Base-by-base conservation (phyloP, 1,284 basidiomycete genomes). In the Schizophyllum amplum region DNA sequence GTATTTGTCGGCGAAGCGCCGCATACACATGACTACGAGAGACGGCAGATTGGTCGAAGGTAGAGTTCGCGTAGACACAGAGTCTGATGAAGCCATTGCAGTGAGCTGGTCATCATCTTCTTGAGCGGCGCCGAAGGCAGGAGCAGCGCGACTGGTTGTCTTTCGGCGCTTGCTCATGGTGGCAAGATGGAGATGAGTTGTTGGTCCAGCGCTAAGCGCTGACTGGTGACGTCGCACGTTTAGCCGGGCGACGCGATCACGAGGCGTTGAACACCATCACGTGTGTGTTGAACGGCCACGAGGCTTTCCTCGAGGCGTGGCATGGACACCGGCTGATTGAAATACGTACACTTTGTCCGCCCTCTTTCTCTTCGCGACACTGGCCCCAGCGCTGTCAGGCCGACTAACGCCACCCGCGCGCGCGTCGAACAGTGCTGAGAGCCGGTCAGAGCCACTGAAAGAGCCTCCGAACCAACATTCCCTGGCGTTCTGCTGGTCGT, bases 11-110 rank as follows among this genome's bases (percentile, higher is more conserved):
- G 76, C 81, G 61, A 87, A 84, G 3, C 72, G 66, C 20, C 77
- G 75, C 5, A 76, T 74, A 61, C 81, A 84, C 23, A 84, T 62
- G 0, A 72, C 71, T 4, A 74, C 67, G n/a, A 86, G 67, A 0
- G 79, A 61, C 0, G 77, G 78, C 7, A 81, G 62, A 17, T 63
- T 60, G 6, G 62, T 64, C 13, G 57, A 61, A 2, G 70, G 68
- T 21, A 79, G 57, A 15, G 50, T 56, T 4, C 84, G 76, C 15
- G 68, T 74, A 4, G 82, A 84, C 52, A 78, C 71, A 1, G 76
- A 77, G 17, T 78, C 73, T 3, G 82, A 79, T 0, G 81, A 79
- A 1, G 80, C 52, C 53, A 65, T 64, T 62, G 72, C 48, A 63
- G 65, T 24, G 64, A 69, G 47, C 23, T 54, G 24, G 64, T 67